These are phyloP conservation scores for Colletotrichum spaethianum DNA, from an alignment of 2,329 filamentous ascomycete species.

Conservation along the genomic window DNA sequence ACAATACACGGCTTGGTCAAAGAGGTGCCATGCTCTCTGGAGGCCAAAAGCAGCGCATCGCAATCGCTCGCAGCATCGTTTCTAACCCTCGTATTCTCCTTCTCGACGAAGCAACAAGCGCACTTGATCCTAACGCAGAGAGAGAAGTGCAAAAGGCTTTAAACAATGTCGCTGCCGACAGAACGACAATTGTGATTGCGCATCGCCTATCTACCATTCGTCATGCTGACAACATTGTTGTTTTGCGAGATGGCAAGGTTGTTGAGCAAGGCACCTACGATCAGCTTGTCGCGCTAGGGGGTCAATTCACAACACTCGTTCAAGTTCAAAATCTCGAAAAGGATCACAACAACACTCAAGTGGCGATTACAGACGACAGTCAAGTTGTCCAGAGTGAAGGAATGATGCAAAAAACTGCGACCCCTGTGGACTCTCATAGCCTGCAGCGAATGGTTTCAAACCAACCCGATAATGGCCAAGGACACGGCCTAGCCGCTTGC, in stretches of 20 bases:
- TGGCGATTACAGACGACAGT: too few species aligned
- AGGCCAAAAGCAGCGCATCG: conserved; percentile 77
- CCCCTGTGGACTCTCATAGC: too few species aligned
- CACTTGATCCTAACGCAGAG: conserved; percentile 63
- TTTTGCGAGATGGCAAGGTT: conserved; percentile 71
- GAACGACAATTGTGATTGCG: conserved; percentile 76
- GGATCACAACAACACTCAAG: conserved; percentile 49
- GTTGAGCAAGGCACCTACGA: conserved; percentile 75
- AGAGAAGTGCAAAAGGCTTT: conserved; percentile 70
- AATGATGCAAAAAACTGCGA: too few species aligned
- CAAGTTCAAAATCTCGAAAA: conserved; percentile 61
- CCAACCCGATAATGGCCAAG: too few species aligned
- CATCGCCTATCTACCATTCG: conserved; percentile 72
- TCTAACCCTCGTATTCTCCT: conserved; percentile 75
- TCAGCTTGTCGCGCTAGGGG: conserved; percentile 63
- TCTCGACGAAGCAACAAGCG: conserved; percentile 78
- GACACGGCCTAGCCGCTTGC: too few species aligned
- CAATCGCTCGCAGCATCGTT: conserved; percentile 77
- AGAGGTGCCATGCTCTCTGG: conserved; percentile 76
- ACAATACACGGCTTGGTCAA: conserved; percentile 74
- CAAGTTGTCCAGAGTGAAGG: too few species aligned
- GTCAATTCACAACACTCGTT: conserved; percentile 67
- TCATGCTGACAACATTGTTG: conserved; percentile 76
- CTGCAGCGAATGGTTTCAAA: too few species aligned
- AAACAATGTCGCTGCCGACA: conserved; percentile 65